Evolutionary conservation across 2,329 filamentous ascomycete species (phyloP).

Genomic region (Penicillium psychrosexuale): DNA sequence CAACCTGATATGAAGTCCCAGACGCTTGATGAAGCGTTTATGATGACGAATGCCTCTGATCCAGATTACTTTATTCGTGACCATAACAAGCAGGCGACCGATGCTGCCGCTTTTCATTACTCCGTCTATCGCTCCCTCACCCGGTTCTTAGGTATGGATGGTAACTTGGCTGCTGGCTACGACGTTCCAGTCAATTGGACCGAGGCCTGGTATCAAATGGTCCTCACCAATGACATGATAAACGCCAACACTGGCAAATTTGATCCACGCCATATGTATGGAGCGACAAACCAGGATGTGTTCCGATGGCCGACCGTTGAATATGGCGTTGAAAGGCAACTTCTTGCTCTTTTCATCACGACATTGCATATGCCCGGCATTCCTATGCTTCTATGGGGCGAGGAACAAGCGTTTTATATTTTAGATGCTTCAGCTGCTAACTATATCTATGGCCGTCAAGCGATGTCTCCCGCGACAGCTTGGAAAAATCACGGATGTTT

Average conservation of each 20-base stretch:
- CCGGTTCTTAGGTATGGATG: conserved; percentile 59
- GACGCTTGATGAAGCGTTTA: conserved; percentile 50
- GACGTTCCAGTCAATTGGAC: conserved; percentile 56
- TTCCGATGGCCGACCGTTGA: conserved; percentile 61
- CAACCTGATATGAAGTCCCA: conserved; percentile 53
- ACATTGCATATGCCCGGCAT: conserved; percentile 61
- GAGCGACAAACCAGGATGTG: conserved; percentile 64
- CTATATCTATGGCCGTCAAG: conserved; percentile 63
- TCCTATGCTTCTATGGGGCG: conserved; percentile 60
- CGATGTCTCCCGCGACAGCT: conserved; percentile 60
- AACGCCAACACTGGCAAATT: conserved; percentile 60
- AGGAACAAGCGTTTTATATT: conserved; percentile 64
- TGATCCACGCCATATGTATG: conserved; percentile 64
- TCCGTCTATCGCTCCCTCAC: conserved; percentile 62
- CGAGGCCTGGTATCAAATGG: conserved; percentile 55
- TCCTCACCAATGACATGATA: conserved; percentile 58
- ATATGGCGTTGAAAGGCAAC: conserved; percentile 56
- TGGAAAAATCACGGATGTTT: conserved; percentile 67
- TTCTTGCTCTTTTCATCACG: conserved; percentile 58
- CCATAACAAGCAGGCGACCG: conserved; percentile 53
- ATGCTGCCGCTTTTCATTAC: conserved; percentile 62
- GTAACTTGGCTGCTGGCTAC: conserved; percentile 53
- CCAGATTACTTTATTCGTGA: conserved; percentile 53
- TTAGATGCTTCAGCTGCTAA: conserved; percentile 63
- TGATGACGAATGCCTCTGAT: conserved; percentile 45